Evolutionary conservation across 2,329 filamentous ascomycete genomes (phyloP).

Genomic region (Penicillium sp.): DNA sequence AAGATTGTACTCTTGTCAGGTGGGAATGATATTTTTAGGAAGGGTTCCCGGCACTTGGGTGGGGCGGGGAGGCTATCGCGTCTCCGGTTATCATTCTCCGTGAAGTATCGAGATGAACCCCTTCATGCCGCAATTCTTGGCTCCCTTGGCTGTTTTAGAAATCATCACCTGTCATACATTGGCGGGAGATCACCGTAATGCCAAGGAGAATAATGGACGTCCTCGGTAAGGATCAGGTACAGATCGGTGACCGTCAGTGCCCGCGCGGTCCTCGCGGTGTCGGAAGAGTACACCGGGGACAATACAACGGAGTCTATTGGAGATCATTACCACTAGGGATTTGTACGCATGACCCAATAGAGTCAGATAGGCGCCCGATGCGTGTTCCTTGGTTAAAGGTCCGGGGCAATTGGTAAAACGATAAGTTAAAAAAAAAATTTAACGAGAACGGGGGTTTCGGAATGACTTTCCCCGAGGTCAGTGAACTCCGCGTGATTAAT

Average conservation of each 20-base stretch:
- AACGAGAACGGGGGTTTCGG: constrained; percentile 2
- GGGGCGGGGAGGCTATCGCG: neutral
- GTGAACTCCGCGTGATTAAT: neutral
- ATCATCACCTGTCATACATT: constrained; percentile 13
- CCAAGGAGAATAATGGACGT: constrained; percentile 8
- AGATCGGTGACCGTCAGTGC: neutral
- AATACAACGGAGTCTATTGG: neutral
- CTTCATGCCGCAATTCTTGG: constrained; percentile 1
- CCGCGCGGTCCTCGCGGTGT: constrained; percentile 1
- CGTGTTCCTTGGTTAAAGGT: neutral
- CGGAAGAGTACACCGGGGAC: constrained; percentile 9
- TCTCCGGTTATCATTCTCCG: neutral
- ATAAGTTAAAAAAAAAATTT: neutral
- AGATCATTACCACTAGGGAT: constrained; percentile 25
- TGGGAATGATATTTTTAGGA: neutral
- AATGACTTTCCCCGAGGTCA: constrained; percentile 22
- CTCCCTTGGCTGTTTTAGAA: constrained; percentile 1
- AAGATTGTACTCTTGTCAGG: neutral
- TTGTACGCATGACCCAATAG: constrained; percentile 19
- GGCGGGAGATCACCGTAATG: constrained; percentile 17
- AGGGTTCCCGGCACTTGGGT: neutral
- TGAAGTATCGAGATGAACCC: neutral
- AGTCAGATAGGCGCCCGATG: neutral
- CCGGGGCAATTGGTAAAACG: neutral
- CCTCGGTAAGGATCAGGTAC: neutral